Evolutionary conservation across 139 green algal species (phyloP), one percentile per base, ranked within the genome.

Genomic region (Haematococcus lacustris): DNA sequence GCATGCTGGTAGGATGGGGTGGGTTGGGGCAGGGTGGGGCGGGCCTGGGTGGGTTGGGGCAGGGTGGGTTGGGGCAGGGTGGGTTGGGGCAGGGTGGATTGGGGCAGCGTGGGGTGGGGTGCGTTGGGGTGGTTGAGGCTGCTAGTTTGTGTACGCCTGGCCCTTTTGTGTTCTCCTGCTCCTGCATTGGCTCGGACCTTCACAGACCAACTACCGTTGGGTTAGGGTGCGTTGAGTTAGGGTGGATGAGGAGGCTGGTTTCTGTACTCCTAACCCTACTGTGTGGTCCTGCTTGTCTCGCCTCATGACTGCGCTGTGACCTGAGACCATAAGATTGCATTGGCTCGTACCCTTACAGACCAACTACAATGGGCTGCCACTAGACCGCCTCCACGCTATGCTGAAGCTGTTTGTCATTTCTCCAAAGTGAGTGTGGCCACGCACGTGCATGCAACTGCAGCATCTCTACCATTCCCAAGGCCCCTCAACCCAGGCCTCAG

Each of bases 311-410:
- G 38, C 72, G 80, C 63, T 43, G 61, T 25, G 79, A 86, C n/a
- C 89, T 95, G 86, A 76, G 74, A 5, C 70, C 86, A 0, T 92
- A 88, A 67, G 89, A 96, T n/a, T n/a, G 74, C 83, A 85, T 37
- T 97, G 91, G 72, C 85, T 98, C 51, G 82, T 94, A 47, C 91
- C 90, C 41, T 95, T 97, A 87, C 86, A 97, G 9, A 94, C 91
- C 25, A 97, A 96, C 75, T 94, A 93, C 76, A 73, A 47, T 26
- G 79, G 81, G 6, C 76, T 98, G 71, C 82, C 92, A 0, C 68
- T 96, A 51, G 92, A 96, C 33, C 81, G 92, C 3, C 92, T 98
- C 51, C 92, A 98, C 79, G 92, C 95, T 82, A 94, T 97, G 88
- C 84, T 98, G 40, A 93, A 96, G 64, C 94, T 98, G 87, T 98